Conservation (phyloP, 306 rosid species). For the Trifolium subterraneum region DNA sequence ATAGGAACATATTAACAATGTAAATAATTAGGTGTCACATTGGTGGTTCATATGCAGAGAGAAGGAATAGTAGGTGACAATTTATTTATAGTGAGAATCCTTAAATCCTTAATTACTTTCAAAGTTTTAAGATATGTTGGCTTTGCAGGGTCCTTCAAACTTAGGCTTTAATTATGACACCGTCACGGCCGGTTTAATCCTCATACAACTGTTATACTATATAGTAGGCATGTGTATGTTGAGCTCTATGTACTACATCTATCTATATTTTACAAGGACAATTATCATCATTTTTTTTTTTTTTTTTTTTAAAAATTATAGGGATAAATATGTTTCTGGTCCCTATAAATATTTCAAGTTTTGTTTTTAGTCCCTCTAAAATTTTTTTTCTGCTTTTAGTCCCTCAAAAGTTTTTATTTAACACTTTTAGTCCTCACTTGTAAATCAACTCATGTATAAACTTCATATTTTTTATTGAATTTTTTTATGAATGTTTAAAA, state of each 20-base stretch:
- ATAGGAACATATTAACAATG: conserved; percentile 39
- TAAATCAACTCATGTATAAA: too few species aligned
- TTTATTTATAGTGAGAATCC: conserved; percentile 10
- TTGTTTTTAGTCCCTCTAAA: too few species aligned
- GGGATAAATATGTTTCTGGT: too few species aligned
- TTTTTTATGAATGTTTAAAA: too few species aligned
- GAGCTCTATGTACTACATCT: neutral
- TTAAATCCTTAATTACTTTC: neutral
- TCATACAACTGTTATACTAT: conserved; percentile 20
- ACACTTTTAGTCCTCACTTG: too few species aligned
- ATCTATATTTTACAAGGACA: too few species aligned
- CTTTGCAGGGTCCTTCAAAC: conserved; percentile 61
- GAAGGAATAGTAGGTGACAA: conserved; percentile 30
- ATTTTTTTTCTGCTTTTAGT: too few species aligned
- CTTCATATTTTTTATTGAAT: too few species aligned
- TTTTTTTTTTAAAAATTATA: too few species aligned
- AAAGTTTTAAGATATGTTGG: conserved; percentile 14
- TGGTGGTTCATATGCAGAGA: conserved; percentile 34
- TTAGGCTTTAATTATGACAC: conserved; percentile 48
- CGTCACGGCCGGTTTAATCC: conserved; percentile 40
- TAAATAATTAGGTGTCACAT: conserved; percentile 50
- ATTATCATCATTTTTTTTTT: too few species aligned
- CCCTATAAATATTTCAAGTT: too few species aligned
- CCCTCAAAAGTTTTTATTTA: too few species aligned
- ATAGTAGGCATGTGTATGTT: neutral